Evolutionary conservation across 1,284 basidiomycete genomes (phyloP).

Genomic region (Erythrobasidium hasegawianum): DNA sequence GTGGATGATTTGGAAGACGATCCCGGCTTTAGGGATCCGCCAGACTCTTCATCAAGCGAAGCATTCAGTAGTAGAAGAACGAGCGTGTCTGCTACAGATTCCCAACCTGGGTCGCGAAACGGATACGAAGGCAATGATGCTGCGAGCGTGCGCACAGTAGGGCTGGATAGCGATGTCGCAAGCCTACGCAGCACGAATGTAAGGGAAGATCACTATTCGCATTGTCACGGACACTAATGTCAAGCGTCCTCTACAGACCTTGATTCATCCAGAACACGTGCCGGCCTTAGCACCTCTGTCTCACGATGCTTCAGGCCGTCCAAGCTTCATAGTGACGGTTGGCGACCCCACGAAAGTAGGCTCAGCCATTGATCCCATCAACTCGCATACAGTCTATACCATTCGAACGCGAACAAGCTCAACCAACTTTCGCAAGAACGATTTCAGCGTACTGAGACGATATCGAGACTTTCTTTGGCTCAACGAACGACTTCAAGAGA

Average conservation of each 20-base stretch:
- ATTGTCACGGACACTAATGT: no score
- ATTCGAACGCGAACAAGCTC: slow-evolving; percentile 86
- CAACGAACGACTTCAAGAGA: slow-evolving; percentile 78
- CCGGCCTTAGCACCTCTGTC: slow-evolving; percentile 8
- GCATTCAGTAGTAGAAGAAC: background rate
- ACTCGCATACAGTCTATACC: slow-evolving; percentile 91
- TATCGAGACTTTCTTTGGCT: slow-evolving; percentile 98
- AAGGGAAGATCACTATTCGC: no score
- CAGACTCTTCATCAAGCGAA: background rate
- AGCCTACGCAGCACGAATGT: slow-evolving; percentile 20
- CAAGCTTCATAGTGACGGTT: slow-evolving; percentile 67
- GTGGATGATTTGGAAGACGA: background rate
- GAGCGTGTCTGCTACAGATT: background rate
- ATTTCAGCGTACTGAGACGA: slow-evolving; percentile 84
- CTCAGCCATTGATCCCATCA: slow-evolving; percentile 47
- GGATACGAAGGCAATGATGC: slow-evolving; percentile 20
- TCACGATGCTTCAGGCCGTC: slow-evolving; percentile 38
- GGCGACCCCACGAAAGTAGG: slow-evolving; percentile 91
- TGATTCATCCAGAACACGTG: slow-evolving; percentile 20
- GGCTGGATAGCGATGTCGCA: slow-evolving; percentile 27
- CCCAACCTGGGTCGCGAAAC: background rate
- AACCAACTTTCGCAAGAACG: slow-evolving; percentile 69
- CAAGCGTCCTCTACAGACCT: slow-evolving; percentile 4
- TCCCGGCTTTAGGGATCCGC: background rate
- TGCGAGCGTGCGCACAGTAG: slow-evolving; percentile 29